Base-by-base conservation (phyloP, 148 eudicot species). In the Diospyros kaki region DNA sequence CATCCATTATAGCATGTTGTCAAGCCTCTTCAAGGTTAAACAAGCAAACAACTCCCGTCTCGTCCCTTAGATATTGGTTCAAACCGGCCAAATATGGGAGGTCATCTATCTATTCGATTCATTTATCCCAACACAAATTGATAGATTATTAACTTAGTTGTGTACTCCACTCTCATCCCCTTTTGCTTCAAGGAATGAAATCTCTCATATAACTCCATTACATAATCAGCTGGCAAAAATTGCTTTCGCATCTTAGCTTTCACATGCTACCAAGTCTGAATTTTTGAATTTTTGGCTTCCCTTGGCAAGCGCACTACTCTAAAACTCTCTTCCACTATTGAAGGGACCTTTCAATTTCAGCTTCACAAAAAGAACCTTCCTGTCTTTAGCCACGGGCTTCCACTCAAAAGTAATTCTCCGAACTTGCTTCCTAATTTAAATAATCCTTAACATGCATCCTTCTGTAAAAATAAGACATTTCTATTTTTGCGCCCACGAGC, bases 321-420 rank as follows among this genome's bases (percentile, higher is more conserved):
- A 50, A 2, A 68, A 50, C 42, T 68, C 58, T 51, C 55, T 68
- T 68, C 72, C 15, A 50, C 42, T 58, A 50, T 68, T 68, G 71
- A 48, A 68, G 56, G n/a, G 71, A 2, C 56, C 38, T 40, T 43
- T 68, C 71, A 68, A n/a, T 14, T 68, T 45, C 17, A 68, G 71
- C 56, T 68, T 68, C 18, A 68, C 53, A 48, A 48, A 46, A 4
- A 46, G 14, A 12, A 48, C 44, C 46, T 40, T 10, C 42, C 68
- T 44, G 6, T 64, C n/a, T 12, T 6, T 3, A 1, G 52, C 52
- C 52, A 48, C 8, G 0, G 52, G 52, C 12, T 9, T 55, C 28
- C 28, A 28, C 28, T 28, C 28, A 28, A 28, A 28, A 28, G 28
- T 28, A 28, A 28, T 28, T 28, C 28, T 28, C 28, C 0, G 28